Conservation (phyloP, 176 grass and related monocot genomes). For the Chloris gayana region DNA sequence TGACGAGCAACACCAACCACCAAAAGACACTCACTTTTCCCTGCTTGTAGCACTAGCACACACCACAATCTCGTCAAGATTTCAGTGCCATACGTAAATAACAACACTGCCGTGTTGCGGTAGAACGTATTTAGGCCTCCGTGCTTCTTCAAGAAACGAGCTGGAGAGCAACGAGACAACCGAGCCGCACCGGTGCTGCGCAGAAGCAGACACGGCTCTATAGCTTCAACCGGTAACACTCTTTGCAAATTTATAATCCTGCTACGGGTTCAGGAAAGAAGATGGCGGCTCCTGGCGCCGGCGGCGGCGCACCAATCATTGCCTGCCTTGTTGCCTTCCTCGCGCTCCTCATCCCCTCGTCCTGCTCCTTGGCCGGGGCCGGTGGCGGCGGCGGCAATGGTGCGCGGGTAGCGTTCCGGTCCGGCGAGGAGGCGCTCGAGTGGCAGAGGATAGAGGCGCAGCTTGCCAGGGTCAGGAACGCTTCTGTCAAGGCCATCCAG, state of each 20-base stretch:
- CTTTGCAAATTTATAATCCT: slow-evolving; percentile 4
- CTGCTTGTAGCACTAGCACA: background rate
- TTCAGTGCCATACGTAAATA: slow-evolving; percentile 19
- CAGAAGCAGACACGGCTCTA: slow-evolving; percentile 24
- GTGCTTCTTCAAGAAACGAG: background rate
- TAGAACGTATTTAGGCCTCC: background rate
- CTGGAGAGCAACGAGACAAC: slow-evolving; percentile 40
- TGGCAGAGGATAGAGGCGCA: slow-evolving; percentile 41
- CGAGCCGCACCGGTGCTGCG: background rate
- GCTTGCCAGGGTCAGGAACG: slow-evolving; percentile 54
- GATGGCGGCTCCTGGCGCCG: slow-evolving; percentile 27
- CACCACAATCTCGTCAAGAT: background rate
- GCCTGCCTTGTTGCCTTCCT: slow-evolving; percentile 33
- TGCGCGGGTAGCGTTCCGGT: slow-evolving; percentile 12
- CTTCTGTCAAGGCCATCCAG: slow-evolving; percentile 69
- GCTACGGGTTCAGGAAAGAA: slow-evolving; percentile 34
- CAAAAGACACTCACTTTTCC: background rate
- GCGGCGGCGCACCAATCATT: slow-evolving; percentile 25
- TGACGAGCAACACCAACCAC: slow-evolving; percentile 5
- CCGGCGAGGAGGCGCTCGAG: slow-evolving; percentile 19
- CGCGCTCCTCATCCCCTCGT: background rate
- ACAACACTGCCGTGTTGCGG: background rate
- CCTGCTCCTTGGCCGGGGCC: background rate
- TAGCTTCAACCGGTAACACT: slow-evolving; percentile 2
- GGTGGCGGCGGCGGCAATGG: slow-evolving; percentile 36